Evolutionary conservation across 2,329 filamentous ascomycete species (phyloP).

Genomic region (Biscogniauxia marginata): DNA sequence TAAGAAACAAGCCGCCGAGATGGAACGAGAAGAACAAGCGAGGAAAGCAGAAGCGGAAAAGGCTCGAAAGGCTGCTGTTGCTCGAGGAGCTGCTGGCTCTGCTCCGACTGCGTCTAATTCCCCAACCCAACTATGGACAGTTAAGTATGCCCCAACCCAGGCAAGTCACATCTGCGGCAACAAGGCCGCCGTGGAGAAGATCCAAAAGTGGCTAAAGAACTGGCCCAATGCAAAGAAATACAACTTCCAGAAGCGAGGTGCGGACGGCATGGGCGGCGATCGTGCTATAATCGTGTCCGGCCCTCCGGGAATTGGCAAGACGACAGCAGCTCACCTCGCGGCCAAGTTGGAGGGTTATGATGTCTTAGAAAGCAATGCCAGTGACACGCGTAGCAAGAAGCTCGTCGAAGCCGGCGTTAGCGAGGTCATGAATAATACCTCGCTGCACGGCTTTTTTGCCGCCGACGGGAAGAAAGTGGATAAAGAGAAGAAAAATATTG

Average conservation of each 20-base stretch:
- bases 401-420: constrained; percentile 85
- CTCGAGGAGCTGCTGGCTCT: constrained; percentile 38
- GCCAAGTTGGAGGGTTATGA: constrained; percentile 93
- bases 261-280: constrained; percentile 79
- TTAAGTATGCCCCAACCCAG: constrained; percentile 87
- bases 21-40: constrained; percentile 76
- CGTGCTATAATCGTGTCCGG: constrained; percentile 95
- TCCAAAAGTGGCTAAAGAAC: constrained; percentile 81
- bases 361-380: constrained; percentile 91
- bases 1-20: constrained; percentile 74
- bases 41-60: constrained; percentile 52
- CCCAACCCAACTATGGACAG: constrained; percentile 79
- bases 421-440: constrained; percentile 91
- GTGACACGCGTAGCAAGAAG: constrained; percentile 93
- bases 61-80: constrained; percentile 50
- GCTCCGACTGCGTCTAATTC: constrained; percentile 39
- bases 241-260: constrained; percentile 77
- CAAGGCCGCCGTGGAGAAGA: constrained; percentile 83
- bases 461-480: constrained; percentile 80
- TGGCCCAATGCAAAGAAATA: constrained; percentile 79
- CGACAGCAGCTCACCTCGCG: constrained; percentile 90
- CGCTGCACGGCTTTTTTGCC: constrained; percentile 86
- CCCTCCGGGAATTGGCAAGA: constrained; percentile 95
- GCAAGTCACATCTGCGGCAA: constrained; percentile 93
- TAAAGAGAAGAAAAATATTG: constrained; percentile 81